A percentile compares a stretch with the other conserved stretches of the same genome.
Conservation (phyloP, 2,329 filamentous ascomycete genomes). For the Shiraia bambusicola region DNA sequence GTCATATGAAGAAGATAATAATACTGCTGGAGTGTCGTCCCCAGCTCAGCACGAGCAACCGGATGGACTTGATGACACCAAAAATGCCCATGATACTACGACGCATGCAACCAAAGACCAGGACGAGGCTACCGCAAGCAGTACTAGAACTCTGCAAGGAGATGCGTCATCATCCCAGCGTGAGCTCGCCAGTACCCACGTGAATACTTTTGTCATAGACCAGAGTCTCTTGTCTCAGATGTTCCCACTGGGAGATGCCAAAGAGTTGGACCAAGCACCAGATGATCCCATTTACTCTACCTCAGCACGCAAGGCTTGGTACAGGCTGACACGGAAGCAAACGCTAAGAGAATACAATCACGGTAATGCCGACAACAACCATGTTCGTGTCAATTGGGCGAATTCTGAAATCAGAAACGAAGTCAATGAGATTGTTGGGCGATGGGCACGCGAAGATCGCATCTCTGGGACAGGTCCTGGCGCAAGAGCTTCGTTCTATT, state of each 20-base stretch:
- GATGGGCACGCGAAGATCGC: constrained; percentile 44
- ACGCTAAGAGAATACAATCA: constrained; percentile 43
- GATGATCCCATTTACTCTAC: constrained; percentile 39
- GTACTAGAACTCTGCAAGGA: no score
- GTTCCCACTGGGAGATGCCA: constrained; percentile 19
- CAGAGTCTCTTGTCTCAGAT: constrained; percentile 26
- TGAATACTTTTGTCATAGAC: constrained; percentile 13
- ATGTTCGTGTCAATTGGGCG: constrained; percentile 43
- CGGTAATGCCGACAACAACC: constrained; percentile 38
- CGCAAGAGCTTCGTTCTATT: constrained; percentile 41
- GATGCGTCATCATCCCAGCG: background rate
- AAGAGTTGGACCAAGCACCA: constrained; percentile 18
- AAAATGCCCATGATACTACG: no score
- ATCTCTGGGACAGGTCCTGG: constrained; percentile 40
- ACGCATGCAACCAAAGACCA: no score
- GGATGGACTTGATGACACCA: no score
- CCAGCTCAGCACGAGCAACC: no score
- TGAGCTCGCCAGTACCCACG: background rate
- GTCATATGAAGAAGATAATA: constrained; percentile 38
- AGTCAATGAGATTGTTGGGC: constrained; percentile 37
- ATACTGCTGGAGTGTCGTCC: no score
- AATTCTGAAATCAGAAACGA: constrained; percentile 37
- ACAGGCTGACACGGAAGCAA: constrained; percentile 42
- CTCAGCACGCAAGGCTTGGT: constrained; percentile 43
- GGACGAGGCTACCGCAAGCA: no score